Evolutionary conservation across 2,329 filamentous ascomycete genomes (phyloP), one percentile per base, ranked within the genome.

Genomic region (Verticillium longisporum): DNA sequence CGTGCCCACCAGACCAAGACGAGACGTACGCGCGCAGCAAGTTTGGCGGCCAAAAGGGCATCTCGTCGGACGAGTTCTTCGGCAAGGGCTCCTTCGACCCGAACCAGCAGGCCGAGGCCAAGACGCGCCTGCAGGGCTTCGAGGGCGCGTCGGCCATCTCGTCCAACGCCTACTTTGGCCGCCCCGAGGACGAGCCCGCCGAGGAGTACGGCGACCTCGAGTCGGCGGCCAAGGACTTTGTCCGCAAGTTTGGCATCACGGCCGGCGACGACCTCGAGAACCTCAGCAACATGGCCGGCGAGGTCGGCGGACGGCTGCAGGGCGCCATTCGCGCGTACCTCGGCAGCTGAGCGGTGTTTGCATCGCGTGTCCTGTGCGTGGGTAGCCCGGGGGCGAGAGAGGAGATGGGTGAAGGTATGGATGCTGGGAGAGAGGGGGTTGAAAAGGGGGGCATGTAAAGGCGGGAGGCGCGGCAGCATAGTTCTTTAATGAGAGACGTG

Each of bases 41-140:
- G 75, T 99, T 99, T 70, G 94, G 93, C 63, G 77, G 77, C 54
- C 95, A 99, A 74, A 98, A 98, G 81, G 91, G 91, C 68, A 99
- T 99, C 67, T 97, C 92, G 0, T 97, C 93, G 0, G 95, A 99
- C 74, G 95, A 99, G 73, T 99, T 96, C 82, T 99, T 99, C 72
- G 92, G 94, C 70, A 94, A 95, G 73, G 91, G 92, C 59, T 79
- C 84, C 60, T 98, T 88, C 75, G 93, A 99, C 72, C 87, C 93
- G 41, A 82, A 82, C 60, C 86, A 89, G 9, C 89, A 95, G 72
- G 82, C 87, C 58, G 94, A 97, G 78, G 94, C 95, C 68, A 96
- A 96, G 80, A 82, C 83, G 31, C 87, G 95, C 50, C 84, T 99
- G 60, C 88, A 92, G 78, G 91, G 92, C 56, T 99, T 99, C 71